Evolutionary conservation across 2,329 filamentous ascomycete species (phyloP), one percentile per base, ranked within the genome.

Genomic region (Colletotrichum brevisporum): DNA sequence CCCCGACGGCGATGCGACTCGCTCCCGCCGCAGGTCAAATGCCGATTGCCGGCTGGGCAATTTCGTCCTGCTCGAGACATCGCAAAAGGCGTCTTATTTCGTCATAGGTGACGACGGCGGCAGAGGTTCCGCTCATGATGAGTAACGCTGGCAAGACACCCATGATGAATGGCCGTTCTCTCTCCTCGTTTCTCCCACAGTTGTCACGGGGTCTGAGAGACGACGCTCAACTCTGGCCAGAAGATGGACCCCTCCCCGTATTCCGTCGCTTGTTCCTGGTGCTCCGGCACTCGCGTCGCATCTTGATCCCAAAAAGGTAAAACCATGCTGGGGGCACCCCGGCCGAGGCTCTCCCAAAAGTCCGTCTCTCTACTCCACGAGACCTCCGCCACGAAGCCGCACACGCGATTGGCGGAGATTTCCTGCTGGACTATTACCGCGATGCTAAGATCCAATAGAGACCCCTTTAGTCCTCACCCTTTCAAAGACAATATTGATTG

Each of bases 371-470:
- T 36, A 10, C 41, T 60, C 47, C 45, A 41, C 13, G 45, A 24
- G 13, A 12, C 15, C 27, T 51, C 60, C 27, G 18, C 26, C 9
- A 24, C 8, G 12, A n/a, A 18, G 39, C 10, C 53, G 21, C 61
- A 41, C 8, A 36, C 31, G 31, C 60, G 21, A 67, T 64, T 57
- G 65, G 65, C 59, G 64, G 64, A 67, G 60, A 64, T 67, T 36
- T 61, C 26, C 18, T 67, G 53, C n/a, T 53, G 16, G 6, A 24
- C 41, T n/a, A 43, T 43, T n/a, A n/a, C 10, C 15, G 10, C 41
- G 2, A 8, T 18, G 24, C 36, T 18, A 45, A 16, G 24, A 54
- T 41, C n/a, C 21, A 45, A 53, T 48, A 47, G 31, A 15, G 21
- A 36, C 6, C 31, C 31, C 10, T 2, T 36, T 10, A 8, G 31